Percentiles rank a stretch among this genome's conserved stretches.
These are phyloP conservation scores for Priceomyces haplophilus DNA, from an alignment of 805 yeast species.

Conservation along the genomic window DNA sequence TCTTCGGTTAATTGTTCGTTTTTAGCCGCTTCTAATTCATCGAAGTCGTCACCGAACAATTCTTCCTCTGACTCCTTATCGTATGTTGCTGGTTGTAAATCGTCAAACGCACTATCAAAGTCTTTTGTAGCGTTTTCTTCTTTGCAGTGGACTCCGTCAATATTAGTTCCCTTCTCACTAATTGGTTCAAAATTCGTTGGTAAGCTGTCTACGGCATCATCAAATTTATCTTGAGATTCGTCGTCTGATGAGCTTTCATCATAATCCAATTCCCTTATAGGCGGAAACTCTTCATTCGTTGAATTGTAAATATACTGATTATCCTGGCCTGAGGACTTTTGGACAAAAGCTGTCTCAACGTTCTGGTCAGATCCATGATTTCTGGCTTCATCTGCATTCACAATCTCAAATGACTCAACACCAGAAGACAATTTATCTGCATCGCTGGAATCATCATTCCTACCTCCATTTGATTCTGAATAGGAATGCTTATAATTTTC, in stretches of 20 bases:
- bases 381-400: slow-evolving; percentile 47
- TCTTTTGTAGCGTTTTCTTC: slow-evolving; percentile 16
- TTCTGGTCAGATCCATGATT: slow-evolving; percentile 11
- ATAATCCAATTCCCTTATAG: slow-evolving; percentile 53
- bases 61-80: slow-evolving; percentile 20
- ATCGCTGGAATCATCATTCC: slow-evolving; percentile 26
- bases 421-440: slow-evolving; percentile 43
- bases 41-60: slow-evolving; percentile 38
- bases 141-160: slow-evolving; percentile 1
- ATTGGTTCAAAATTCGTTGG: slow-evolving; percentile 12
- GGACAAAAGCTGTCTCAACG: slow-evolving; percentile 3
- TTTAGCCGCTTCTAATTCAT: slow-evolving; percentile 34
- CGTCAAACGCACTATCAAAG: slow-evolving; percentile 37
- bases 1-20: slow-evolving; percentile 30
- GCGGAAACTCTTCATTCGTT: slow-evolving; percentile 55
- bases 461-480: neutral
- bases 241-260: slow-evolving; percentile 49
- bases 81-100: slow-evolving; percentile 33
- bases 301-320: neutral
- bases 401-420: slow-evolving; percentile 54
- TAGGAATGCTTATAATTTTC: slow-evolving; percentile 6
- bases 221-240: slow-evolving; percentile 32
- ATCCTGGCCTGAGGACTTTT: neutral
- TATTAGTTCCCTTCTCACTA: slow-evolving; percentile 12
- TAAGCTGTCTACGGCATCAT: slow-evolving; percentile 35